These are phyloP conservation scores for Agrocybe chaxingu DNA, from an alignment of 768 basidiomycete genomes.

Conservation along the genomic window DNA sequence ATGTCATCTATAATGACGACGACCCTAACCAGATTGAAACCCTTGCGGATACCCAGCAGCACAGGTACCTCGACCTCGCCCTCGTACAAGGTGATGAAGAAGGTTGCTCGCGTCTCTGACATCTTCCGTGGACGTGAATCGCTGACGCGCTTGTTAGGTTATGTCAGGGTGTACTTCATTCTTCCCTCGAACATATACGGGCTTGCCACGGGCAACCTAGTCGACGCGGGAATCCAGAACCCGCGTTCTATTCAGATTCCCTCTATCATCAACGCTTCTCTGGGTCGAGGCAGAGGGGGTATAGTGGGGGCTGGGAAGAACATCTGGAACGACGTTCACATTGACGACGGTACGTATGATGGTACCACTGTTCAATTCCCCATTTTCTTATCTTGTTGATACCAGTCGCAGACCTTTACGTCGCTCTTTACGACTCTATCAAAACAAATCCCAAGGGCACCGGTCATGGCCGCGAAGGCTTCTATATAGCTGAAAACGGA, in stretches of 20 bases:
- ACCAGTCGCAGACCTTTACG: constrained; percentile 41
- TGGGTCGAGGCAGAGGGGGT: constrained; percentile 48
- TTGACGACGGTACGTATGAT: constrained; percentile 41
- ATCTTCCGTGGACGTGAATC: not conserved
- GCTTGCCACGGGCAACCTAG: constrained; percentile 42
- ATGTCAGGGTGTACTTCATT: constrained; percentile 47
- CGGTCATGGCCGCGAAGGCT: constrained; percentile 47
- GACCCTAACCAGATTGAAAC: constrained; percentile 43
- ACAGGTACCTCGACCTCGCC: constrained; percentile 46
- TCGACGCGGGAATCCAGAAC: constrained; percentile 52
- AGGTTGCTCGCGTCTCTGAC: constrained; percentile 26
- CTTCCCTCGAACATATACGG: constrained; percentile 60
- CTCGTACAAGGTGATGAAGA: constrained; percentile 45
- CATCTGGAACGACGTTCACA: constrained; percentile 53
- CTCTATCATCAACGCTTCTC: constrained; percentile 37
- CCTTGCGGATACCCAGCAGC: constrained; percentile 39
- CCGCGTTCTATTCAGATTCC: constrained; percentile 52
- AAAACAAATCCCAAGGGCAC: constrained; percentile 21
- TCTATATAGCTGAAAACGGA: constrained; percentile 53
- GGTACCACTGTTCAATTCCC: not conserved
- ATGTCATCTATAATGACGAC: constrained; percentile 45
- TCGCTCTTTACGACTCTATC: constrained; percentile 38
- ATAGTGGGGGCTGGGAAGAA: constrained; percentile 55
- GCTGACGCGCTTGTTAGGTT: constrained; percentile 28
- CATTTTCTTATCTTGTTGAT: not conserved